phyloP scores from a whole-genome alignment of 345 rosid species.

The Rubroshorea leprosula region DNA sequence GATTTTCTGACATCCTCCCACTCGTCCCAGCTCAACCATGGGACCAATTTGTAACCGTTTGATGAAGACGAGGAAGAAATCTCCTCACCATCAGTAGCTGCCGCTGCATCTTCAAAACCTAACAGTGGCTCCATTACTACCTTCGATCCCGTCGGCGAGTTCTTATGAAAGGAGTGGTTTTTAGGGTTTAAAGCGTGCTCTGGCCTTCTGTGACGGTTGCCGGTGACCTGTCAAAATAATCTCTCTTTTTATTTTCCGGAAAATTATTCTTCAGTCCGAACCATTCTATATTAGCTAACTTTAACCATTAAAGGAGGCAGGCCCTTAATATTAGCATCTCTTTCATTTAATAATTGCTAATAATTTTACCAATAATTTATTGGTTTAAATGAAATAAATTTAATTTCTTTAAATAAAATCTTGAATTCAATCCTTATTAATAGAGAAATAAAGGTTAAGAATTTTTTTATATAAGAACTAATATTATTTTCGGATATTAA shows the following conservation, averaged over 20 bases:
- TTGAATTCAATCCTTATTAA: too few species aligned
- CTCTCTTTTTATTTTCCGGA: neutral
- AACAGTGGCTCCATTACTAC: slow-evolving; percentile 29
- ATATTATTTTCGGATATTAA: too few species aligned
- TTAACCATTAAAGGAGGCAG: too few species aligned
- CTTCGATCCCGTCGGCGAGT: neutral
- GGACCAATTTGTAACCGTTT: slow-evolving; percentile 56
- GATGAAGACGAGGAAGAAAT: slow-evolving; percentile 29
- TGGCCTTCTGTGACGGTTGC: neutral
- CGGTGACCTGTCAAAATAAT: neutral
- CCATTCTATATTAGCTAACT: too few species aligned
- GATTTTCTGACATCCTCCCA: slow-evolving; percentile 79
- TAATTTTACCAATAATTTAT: too few species aligned
- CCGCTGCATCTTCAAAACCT: slow-evolving; percentile 36
- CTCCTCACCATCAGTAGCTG: slow-evolving; percentile 26
- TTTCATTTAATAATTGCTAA: too few species aligned
- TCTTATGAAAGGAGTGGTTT: neutral
- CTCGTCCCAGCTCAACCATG: slow-evolving; percentile 91
- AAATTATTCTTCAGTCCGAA: too few species aligned
- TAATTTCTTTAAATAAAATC: too few species aligned
- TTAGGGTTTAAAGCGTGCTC: neutral
- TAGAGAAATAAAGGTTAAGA: too few species aligned
- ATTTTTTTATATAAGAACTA: too few species aligned
- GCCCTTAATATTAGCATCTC: too few species aligned
- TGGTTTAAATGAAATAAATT: too few species aligned